phyloP scores from a whole-genome alignment of 2,329 filamentous ascomycete genomes.

The Sporothrix inflata region DNA sequence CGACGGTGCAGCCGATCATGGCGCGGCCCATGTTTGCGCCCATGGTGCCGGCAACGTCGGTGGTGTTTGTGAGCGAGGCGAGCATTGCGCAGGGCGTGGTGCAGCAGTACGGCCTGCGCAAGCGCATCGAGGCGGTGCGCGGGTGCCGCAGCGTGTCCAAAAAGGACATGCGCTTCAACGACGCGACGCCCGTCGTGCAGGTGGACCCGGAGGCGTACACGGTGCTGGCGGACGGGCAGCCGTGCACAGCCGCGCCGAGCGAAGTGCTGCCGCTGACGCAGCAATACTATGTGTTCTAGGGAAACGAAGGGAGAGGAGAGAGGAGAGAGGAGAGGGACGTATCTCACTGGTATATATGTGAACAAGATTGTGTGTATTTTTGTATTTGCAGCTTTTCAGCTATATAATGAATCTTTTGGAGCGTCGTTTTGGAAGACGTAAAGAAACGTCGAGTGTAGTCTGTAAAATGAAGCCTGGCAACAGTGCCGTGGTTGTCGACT shows the following conservation, averaged over 20 bases:
- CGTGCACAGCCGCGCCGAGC: slow-evolving; percentile 74
- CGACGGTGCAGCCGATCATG: slow-evolving; percentile 82
- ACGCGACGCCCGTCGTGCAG: slow-evolving; percentile 79
- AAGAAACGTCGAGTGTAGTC: neutral
- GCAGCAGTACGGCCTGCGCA: slow-evolving; percentile 73
- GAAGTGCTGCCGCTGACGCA: slow-evolving; percentile 74
- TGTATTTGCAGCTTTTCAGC: neutral
- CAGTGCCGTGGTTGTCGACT: neutral
- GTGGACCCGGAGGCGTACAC: slow-evolving; percentile 90
- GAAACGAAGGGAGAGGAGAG: neutral
- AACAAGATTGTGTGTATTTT: neutral
- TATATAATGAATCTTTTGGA: neutral
- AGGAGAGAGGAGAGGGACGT: neutral
- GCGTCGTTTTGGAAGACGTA: neutral
- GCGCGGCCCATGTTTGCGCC: slow-evolving; percentile 85
- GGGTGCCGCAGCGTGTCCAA: slow-evolving; percentile 76
- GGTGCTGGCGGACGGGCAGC: slow-evolving; percentile 80
- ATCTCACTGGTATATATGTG: neutral
- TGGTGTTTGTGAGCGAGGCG: slow-evolving; percentile 81
- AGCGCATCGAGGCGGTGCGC: slow-evolving; percentile 78
- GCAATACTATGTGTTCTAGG: slow-evolving; percentile 72
- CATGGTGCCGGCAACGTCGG: slow-evolving; percentile 69
- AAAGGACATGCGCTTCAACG: slow-evolving; percentile 88
- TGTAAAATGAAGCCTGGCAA: no score
- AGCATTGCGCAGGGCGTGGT: slow-evolving; percentile 70